These are phyloP conservation scores for Omphalea diandra DNA, from an alignment of 441 rosid species.

Conservation along the genomic window DNA sequence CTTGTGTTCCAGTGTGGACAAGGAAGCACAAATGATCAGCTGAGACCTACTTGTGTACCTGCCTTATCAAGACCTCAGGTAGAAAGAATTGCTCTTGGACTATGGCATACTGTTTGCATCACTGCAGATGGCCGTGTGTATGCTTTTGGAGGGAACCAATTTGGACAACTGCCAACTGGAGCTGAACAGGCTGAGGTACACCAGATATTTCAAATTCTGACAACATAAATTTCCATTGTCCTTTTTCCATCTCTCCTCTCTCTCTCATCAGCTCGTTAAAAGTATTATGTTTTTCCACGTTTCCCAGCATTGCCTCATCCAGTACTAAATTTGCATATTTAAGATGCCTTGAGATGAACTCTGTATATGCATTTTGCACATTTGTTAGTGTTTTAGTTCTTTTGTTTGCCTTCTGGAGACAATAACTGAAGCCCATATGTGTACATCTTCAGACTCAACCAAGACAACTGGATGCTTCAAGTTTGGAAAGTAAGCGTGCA, in stretches of 20 bases:
- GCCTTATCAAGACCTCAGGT: slow-evolving; percentile 41
- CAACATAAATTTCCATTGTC: neutral
- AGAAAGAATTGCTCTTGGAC: slow-evolving; percentile 52
- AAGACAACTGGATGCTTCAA: slow-evolving; percentile 50
- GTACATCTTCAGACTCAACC: slow-evolving; percentile 46
- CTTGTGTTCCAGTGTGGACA: slow-evolving; percentile 62
- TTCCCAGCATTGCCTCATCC: too few relatives aligned
- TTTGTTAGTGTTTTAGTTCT: too few relatives aligned
- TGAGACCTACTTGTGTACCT: slow-evolving; percentile 60
- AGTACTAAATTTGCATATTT: too few relatives aligned
- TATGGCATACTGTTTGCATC: slow-evolving; percentile 75
- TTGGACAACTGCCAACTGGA: slow-evolving; percentile 77
- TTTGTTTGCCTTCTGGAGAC: neutral
- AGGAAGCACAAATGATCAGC: slow-evolving; percentile 62
- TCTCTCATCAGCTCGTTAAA: neutral
- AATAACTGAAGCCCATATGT: neutral
- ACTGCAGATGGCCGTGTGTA: slow-evolving; percentile 54
- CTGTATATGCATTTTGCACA: too few relatives aligned
- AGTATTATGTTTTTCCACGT: neutral
- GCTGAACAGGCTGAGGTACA: slow-evolving; percentile 65
- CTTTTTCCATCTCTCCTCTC: neutral
- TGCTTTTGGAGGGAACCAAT: slow-evolving; percentile 82
- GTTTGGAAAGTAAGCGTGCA: slow-evolving; percentile 47
- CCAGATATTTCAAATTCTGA: too few relatives aligned
- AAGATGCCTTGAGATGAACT: too few relatives aligned